Base-by-base conservation (phyloP, 2,329 filamentous ascomycete genomes). In the Penicillium sp. region DNA sequence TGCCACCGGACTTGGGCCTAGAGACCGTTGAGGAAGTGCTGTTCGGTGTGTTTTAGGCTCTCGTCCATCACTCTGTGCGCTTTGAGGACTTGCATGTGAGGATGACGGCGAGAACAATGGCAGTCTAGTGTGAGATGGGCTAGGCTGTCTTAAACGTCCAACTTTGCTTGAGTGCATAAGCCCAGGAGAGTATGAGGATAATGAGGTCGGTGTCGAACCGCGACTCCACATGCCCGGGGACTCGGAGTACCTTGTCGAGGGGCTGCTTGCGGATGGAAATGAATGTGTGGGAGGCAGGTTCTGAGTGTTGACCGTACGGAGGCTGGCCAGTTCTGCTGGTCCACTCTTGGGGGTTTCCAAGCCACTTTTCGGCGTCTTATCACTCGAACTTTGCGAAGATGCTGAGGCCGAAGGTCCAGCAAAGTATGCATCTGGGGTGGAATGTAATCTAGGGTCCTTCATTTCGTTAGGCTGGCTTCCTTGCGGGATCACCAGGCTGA, bases 141-240 rank as follows among this genome's bases (percentile, higher is more conserved):
- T 76, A 3, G 68, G 66, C 57, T 76, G 74, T 62, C 72, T 73
- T 37, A 73, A 58, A 39, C 73, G 67, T 27, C 69, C 66, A 51
- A 71, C 55, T 51, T 78, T 78, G 3, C 69, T 66, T n/a, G 77
- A 70, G 19, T 76, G 72, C 37, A 75, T 67, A 53, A 80, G 72
- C 7, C 78, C 77, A 5, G 80, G 79, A 4, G 80, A 81, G 56
- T 78, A 77, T 13, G 80, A 81, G 11, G 78, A 81, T 56, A 80
- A 66, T 3, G 80, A 80, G 14, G 78, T 80, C 2, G 80, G 80
- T 4, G 80, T 82, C 6, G 79, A 81, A 6, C 72, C 77, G 53
- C 78, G 72, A 62, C 77, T 78, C 76, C 76, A 80, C 55, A 77
- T 71, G 7, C 77, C 76, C 0, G 78, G 77, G 11, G 78, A 80